Base-by-base conservation (phyloP, 208 protist genomes). In the Trypanosoma platydactyli region DNA sequence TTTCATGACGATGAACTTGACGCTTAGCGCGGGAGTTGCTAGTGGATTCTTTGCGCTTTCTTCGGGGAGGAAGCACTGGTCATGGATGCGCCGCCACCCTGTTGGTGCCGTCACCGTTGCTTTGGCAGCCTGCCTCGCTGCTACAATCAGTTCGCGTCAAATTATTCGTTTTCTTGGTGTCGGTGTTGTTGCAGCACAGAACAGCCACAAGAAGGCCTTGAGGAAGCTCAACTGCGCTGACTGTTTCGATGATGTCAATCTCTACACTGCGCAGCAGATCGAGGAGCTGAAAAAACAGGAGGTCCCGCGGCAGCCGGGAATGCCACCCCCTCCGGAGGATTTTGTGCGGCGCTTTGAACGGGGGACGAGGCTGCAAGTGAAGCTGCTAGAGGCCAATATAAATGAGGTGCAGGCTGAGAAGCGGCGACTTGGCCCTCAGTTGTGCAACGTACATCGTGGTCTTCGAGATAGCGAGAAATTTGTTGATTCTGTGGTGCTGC, bases 1-100 rank as follows among this genome's bases (percentile, higher is more conserved):
- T 56, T 91, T 90, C 59, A 83, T 71, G 63, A 83, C 83, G 16
- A 94, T 94, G 87, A 94, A 94, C 71, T 27, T 69, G n/a, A 79
- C 84, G 11, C 82, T 94, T 30, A 68, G 63, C 33, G 48, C 82
- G 6, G 87, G 84, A 15, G 71, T 73, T 9, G 71, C 62, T 0
- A 66, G 56, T 20, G 87, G 87, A 25, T 80, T 83, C 38, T 63
- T 16, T 18, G 45, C 63, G 7, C 73, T 94, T 30, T 84, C 74
- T 16, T 45, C 80, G 0, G 79, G 80, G 40, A 77, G 84, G 18
- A 68, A 74, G 64, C 73, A 71, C 49, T 58, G 77, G 59, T 46
- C 61, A 24, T 89, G 79, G 79, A 89, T 89, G 77, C 84, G 82
- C 46, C 83, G 82, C 2, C 84, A 71, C 62, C 87, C 83, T 1